Base-by-base conservation (phyloP, 495 filamentous ascomycete genomes). In the Trichoderma virens region DNA sequence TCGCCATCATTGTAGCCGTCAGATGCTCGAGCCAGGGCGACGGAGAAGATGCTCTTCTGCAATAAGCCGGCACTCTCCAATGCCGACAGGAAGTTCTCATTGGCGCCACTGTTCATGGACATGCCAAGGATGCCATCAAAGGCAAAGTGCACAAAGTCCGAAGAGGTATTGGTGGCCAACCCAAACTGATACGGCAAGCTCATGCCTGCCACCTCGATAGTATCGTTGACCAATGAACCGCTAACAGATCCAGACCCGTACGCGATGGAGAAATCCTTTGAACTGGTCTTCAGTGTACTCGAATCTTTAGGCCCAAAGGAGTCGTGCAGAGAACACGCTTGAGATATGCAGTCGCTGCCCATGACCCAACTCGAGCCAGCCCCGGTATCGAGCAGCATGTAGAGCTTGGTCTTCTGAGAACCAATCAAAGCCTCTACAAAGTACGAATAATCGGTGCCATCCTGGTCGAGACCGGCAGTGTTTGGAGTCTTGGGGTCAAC, bases 51-150 rank as follows among this genome's bases (percentile, higher is more conserved):
- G 69, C 90, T 91, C 0, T 82, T 74, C 9, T 80, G 23, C 59
- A 95, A 76, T 3, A 82, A 61, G 32, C 83, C 81, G n/a, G 83
- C 74, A 3, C 81, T 67, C n/a, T 75, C 77, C 27, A 93, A 76
- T 30, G 76, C 69, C 39, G 86, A 81, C 75, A 93, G 81, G 67
- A 92, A 85, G 1, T 83, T 87, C 32, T 86, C 81, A 9, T 79
- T 79, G 13, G 74, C 63, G 69, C 76, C 68, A 65, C 75, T 61
- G 74, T 76, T 67, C 75, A 79, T 85, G 8, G 86, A 86, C n/a
- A 95, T 75, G 7, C 90, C 91, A 6, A 95, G 74, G 60, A 96
- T 94, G n/a, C 91, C 91, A 70, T 96, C 91, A 67, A 94, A 88
- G 20, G 90, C 87, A 68, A 92, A 94, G 66, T 80, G 81, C 32